Conservation (phyloP, 495 filamentous ascomycete species). For the Penicillium chermesinum region DNA sequence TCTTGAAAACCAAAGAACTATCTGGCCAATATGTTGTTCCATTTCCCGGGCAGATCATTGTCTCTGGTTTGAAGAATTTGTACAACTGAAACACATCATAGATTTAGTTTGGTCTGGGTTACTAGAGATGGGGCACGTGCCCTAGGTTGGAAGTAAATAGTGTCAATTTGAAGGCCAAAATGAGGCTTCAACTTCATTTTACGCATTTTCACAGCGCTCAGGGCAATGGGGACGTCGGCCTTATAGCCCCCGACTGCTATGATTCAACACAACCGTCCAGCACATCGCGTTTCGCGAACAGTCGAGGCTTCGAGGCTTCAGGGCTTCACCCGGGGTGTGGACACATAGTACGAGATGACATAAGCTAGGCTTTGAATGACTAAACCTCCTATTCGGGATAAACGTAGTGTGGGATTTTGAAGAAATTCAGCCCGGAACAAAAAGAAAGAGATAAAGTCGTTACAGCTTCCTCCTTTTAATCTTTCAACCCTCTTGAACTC, state of each 20-base stretch:
- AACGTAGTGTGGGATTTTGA: not conserved
- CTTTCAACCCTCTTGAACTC: not conserved
- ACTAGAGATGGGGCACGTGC: not conserved
- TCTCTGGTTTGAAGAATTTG: not conserved
- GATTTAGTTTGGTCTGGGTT: not conserved
- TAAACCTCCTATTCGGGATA: constrained; percentile 3
- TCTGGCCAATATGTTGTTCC: not conserved
- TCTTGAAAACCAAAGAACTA: not conserved
- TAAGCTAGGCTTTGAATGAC: not conserved
- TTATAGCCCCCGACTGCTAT: too few species aligned
- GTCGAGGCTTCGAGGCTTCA: too few species aligned
- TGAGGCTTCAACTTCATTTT: too few species aligned
- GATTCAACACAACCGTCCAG: too few species aligned
- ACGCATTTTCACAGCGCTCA: too few species aligned
- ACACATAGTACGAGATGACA: not conserved
- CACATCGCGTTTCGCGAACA: too few species aligned
- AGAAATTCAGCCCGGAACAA: not conserved
- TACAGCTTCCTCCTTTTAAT: not conserved
- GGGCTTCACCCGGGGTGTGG: too few species aligned
- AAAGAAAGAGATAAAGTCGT: not conserved
- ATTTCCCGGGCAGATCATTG: not conserved
- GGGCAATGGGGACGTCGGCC: too few species aligned
- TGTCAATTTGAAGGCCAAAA: not conserved
- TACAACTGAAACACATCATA: not conserved
- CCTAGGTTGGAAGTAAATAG: not conserved